phyloP scores from a whole-genome alignment of 257 asterid genomes.

The Nicotiana attenuata region DNA sequence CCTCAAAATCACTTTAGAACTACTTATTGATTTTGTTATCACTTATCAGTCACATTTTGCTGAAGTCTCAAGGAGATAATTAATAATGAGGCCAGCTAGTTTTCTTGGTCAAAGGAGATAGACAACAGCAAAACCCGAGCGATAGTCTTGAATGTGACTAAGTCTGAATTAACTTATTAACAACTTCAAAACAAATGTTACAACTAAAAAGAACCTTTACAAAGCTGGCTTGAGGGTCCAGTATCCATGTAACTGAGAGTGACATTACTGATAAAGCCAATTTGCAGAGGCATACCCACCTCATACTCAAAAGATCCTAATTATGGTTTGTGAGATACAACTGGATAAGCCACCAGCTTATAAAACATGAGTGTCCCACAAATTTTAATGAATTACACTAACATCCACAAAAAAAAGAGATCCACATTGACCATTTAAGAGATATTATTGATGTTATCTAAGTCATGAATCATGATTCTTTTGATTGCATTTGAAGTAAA shows the following conservation, averaged over 20 bases:
- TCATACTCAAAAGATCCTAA: not conserved
- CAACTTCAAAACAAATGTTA: not conserved
- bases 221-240: not conserved
- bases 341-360: not conserved
- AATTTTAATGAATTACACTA: not conserved
- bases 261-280: not conserved
- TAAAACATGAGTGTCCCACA: not conserved
- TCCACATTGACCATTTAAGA: not conserved
- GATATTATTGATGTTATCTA: not conserved
- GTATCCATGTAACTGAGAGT: not conserved
- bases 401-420: not conserved
- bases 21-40: too few species aligned
- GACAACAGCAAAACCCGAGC: not conserved
- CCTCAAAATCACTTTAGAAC: too few species aligned
- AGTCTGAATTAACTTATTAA: not conserved
- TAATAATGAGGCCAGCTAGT: not conserved
- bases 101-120: not conserved
- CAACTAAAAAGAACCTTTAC: not conserved
- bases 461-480: not conserved
- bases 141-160: not conserved
- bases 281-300: conserved; percentile 1
- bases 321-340: not conserved
- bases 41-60: too few species aligned
- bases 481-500: not conserved
- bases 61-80: not conserved